phyloP scores from a whole-genome alignment of 2,329 filamentous ascomycete genomes.

The Colletotrichum kahawae region DNA sequence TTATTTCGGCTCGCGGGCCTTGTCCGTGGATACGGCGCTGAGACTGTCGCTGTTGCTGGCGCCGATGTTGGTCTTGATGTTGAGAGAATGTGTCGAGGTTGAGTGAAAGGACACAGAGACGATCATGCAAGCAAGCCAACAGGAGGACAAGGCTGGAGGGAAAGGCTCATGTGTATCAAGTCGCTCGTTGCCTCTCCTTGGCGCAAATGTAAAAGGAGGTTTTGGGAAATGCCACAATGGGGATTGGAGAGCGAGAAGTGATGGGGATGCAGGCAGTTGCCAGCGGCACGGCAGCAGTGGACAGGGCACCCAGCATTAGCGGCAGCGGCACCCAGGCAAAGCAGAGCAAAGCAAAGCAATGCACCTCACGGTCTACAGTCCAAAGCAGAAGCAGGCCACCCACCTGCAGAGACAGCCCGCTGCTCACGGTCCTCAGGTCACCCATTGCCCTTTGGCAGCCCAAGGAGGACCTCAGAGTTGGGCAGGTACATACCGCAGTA shows the following conservation, averaged over 20 bases:
- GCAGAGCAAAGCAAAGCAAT: constrained; percentile 6
- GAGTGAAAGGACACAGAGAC: background rate
- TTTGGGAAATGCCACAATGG: background rate
- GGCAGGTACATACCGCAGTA: background rate
- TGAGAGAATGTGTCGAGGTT: background rate
- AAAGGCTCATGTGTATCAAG: background rate
- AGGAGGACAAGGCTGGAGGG: background rate
- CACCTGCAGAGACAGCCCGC: background rate
- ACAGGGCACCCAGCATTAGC: background rate
- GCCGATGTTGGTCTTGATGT: background rate
- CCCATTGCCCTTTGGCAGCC: background rate
- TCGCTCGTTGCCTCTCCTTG: constrained; percentile 4
- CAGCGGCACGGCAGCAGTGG: background rate
- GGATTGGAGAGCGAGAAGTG: background rate
- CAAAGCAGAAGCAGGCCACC: background rate
- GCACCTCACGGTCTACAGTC: background rate
- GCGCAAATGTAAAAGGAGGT: constrained; percentile 1
- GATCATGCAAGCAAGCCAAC: background rate
- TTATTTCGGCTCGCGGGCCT: constrained; percentile 12
- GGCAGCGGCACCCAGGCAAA: background rate
- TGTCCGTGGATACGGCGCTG: background rate
- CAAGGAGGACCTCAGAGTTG: background rate
- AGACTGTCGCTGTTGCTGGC: background rate
- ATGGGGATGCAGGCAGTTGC: background rate
- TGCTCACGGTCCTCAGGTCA: background rate